Base-by-base conservation (phyloP, 2,329 filamentous ascomycete species). In the Neofusicoccum umdonicola region DNA sequence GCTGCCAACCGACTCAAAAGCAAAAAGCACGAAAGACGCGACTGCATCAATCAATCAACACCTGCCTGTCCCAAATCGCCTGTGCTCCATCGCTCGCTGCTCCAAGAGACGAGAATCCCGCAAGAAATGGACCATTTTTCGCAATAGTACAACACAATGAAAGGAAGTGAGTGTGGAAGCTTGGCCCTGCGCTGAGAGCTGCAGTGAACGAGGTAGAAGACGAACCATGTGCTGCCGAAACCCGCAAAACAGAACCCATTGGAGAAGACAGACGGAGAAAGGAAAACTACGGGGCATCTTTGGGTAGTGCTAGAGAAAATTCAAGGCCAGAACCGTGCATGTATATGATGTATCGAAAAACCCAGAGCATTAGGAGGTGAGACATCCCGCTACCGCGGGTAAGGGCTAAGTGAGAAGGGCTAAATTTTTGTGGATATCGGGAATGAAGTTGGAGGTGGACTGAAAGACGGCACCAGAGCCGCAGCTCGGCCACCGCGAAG, bases 41-140 rank as follows among this genome's bases (percentile, higher is more conserved):
- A 56, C n/a, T 35, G 34, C n/a, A 50, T 48, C 34, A 56, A 64
- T 48, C 19, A 56, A 57, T 27, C 31, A 64, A 45, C 62, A 62
- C 58, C 45, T 47, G 58, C 58, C 58, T 48, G 35, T 27, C 45
- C 58, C 58, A 50, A 64, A 64, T 57, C 62, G 62, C 62, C 62
- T n/a, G 42, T 64, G 62, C 62, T 64, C 62, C 62, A 27, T 64
- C 62, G 62, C 62, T 64, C 48, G 48, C 48, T 64, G 44, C 62
- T 57, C 62, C 62, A 48, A 42, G 31, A 52, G 58, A 56, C 50
- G 61, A 54, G 51, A 64, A 61, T 48, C 58, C 58, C 58, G 56
- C 56, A 47, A 60, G 41, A 60, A 60, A 60, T 60, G 56, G 42
- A 35, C 56, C 56, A 31, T 60, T 60, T 60, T 60, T 44, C 42